A percentile compares a stretch with the other conserved stretches of the same genome.
These are phyloP conservation scores for Bertia moriformis DNA, from an alignment of 2,329 filamentous ascomycete species.

Conservation along the genomic window DNA sequence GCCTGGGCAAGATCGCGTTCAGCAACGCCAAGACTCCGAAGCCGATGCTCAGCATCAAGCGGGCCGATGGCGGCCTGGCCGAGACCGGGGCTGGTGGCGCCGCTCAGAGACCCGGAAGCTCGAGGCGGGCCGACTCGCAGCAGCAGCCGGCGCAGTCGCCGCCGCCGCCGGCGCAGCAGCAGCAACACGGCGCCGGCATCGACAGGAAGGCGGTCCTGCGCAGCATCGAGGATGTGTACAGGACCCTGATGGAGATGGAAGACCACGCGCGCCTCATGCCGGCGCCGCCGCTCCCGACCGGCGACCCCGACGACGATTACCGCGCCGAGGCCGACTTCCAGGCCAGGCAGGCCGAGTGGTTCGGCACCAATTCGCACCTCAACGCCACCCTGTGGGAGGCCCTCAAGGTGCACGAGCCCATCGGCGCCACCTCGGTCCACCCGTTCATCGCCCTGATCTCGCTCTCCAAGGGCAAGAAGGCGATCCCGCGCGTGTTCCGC, in stretches of 20 bases:
- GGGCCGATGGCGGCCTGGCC: constrained; percentile 56
- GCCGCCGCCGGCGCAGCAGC: constrained; percentile 15
- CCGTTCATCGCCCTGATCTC: constrained; percentile 94
- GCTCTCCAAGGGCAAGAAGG: constrained; percentile 90
- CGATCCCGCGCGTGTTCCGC: constrained; percentile 84
- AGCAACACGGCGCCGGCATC: constrained; percentile 37
- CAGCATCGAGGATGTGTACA: constrained; percentile 81
- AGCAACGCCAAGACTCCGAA: constrained; percentile 97
- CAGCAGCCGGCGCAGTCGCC: too few species aligned
- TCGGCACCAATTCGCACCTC: constrained; percentile 50
- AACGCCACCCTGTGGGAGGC: constrained; percentile 72
- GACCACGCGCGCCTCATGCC: constrained; percentile 77
- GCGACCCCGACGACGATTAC: constrained; percentile 46
- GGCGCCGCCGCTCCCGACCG: constrained; percentile 39
- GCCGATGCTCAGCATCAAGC: constrained; percentile 88
- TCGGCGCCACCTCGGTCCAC: constrained; percentile 62
- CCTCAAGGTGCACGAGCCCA: constrained; percentile 85
- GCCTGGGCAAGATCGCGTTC: constrained; percentile 93
- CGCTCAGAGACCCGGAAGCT: constrained; percentile 31
- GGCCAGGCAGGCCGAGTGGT: constrained; percentile 67
- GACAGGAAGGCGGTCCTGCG: constrained; percentile 72
- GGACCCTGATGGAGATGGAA: constrained; percentile 80
- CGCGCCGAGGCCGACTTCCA: too few species aligned
- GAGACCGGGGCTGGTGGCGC: too few species aligned
- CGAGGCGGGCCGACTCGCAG: constrained; percentile 22